Evolutionary conservation across 805 yeast species (phyloP), one percentile per base, ranked within the genome.

Genomic region (Spathaspora passalidarum): DNA sequence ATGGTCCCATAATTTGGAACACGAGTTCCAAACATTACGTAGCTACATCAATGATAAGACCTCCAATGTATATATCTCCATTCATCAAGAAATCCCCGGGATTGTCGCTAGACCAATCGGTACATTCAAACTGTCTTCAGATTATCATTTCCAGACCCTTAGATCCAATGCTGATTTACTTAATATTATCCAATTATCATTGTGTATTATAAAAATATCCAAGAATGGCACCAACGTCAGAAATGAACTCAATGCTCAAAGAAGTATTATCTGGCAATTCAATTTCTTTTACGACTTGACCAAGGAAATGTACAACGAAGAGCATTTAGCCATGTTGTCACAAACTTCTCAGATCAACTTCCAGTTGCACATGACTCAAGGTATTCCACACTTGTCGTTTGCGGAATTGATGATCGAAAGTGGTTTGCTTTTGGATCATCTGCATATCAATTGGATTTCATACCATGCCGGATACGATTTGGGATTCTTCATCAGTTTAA

Each of bases 91-190:
- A 63, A 90, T 94, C 60, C 97, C 97, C 0, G 99, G 99, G 0
- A 88, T 95, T 18, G 85, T 92, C 21, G 96, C 96, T 2, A 79
- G 99, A 56, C 99, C 99, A 13, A 87, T 94, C 49, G 99, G 99
- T 16, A 81, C 88, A 16, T 94, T 94, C 67, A 81, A 88, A 56
- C 82, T 94, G 2, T 87, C 94, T 13, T 77, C 86, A 19, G 98
- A 94, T 63, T 94, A 90, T 65, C 98, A 94, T 64, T 94, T 92
- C 61, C 99, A 94, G 65, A 92, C 98, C 0, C 77, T 94, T 67
- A 78, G 99, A 59, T 76, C 95, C 8, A 94, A 94, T 62, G 87
- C 94, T 3, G 99, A 94, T 64, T 73, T 94, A 46, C 68, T 91
- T 54, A 84, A 85, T 56, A 80, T 94, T 47, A 84, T 94, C 45